Evolutionary conservation across 345 rosid species (phyloP).

Genomic region (Cardamine chenopodiifolia): DNA sequence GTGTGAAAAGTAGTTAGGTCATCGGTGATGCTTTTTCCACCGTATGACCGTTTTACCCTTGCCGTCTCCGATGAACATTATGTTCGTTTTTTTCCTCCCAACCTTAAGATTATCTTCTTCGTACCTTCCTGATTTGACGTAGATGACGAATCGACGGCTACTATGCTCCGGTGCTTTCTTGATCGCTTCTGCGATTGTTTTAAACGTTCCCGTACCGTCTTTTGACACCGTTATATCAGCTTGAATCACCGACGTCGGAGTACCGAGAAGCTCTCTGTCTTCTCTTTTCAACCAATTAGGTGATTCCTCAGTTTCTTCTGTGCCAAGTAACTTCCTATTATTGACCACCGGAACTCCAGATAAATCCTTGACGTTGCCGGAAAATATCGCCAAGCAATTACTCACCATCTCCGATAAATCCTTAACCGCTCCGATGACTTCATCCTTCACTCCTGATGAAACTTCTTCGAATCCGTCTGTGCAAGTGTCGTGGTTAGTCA

Average conservation of each 20-base stretch:
- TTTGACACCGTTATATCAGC: constrained; percentile 83
- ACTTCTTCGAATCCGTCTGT: constrained; percentile 68
- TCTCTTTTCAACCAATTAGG: constrained; percentile 73
- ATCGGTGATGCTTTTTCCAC: constrained; percentile 61
- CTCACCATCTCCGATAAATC: constrained; percentile 90
- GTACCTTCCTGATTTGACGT: constrained; percentile 92
- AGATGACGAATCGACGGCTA: constrained; percentile 65
- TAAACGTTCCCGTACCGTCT: constrained; percentile 78
- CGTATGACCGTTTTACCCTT: constrained; percentile 78
- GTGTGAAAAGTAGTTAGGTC: constrained; percentile 88
- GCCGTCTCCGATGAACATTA: constrained; percentile 95
- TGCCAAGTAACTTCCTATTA: constrained; percentile 52
- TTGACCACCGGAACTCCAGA: constrained; percentile 88
- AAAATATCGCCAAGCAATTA: constrained; percentile 76
- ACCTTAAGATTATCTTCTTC: constrained; percentile 76
- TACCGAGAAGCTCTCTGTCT: constrained; percentile 64
- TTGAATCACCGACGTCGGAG: constrained; percentile 61
- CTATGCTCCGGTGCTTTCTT: constrained; percentile 83
- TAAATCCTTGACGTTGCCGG: constrained; percentile 57
- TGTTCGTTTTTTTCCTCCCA: constrained; percentile 83
- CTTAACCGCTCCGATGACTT: constrained; percentile 54
- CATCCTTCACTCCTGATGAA: constrained; percentile 53
- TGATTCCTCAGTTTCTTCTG: constrained; percentile 38
- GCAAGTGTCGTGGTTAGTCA: constrained; percentile 97
- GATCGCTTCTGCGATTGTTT: constrained; percentile 87